Base-by-base conservation (phyloP, 2,329 filamentous ascomycete species). In the Ophiocordyceps polyrhachis-furcata region DNA sequence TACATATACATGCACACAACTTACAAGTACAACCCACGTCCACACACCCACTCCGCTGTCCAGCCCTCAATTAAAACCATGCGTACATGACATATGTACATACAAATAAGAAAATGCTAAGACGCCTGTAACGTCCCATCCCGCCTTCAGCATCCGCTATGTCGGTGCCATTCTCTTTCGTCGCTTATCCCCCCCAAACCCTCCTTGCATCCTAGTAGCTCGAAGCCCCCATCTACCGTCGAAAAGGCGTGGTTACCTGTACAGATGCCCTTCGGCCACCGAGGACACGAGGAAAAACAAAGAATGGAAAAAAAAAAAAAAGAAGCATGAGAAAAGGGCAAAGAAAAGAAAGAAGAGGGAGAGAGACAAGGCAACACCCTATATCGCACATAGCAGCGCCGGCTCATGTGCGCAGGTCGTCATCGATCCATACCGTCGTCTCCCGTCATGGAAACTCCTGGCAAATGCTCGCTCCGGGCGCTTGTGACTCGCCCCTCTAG, bases 351-450 rank as follows among this genome's bases (percentile, higher is more conserved):
- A 19, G 15, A 15, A 40, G 25, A 28, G 25, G 23, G n/a, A 21
- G 19, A 43, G 15, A n/a, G 32, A 37, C 32, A 17, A 37, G 32
- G 32, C 32, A 14, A n/a, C 14, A 12, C 32, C 32, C 2, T 17
- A 17, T 17, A 15, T 13, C 31, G n/a, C 29, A 44, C 40, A 43
- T 46, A 46, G 43, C 44, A 43, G 43, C 42, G 29, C 31, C 44
- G 43, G 46, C 41, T 44, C 46, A 31, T 46, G 41, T 46, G 45
- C 47, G 44, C 19, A 48, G 44, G 42, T 49, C 40, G 40, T 51
- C 45, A 40, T 51, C 44, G 43, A 46, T 40, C 49, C 49, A 46
- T 51, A 37, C 47, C 49, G 41, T 51, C 42, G 38, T 47, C 38
- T 44, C 38, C 25, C 35, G 9, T 28, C 40, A 38, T 2, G 19